phyloP scores from a whole-genome alignment of 371 early-diverging fungal genomes.

The Zychaea mexicana region DNA sequence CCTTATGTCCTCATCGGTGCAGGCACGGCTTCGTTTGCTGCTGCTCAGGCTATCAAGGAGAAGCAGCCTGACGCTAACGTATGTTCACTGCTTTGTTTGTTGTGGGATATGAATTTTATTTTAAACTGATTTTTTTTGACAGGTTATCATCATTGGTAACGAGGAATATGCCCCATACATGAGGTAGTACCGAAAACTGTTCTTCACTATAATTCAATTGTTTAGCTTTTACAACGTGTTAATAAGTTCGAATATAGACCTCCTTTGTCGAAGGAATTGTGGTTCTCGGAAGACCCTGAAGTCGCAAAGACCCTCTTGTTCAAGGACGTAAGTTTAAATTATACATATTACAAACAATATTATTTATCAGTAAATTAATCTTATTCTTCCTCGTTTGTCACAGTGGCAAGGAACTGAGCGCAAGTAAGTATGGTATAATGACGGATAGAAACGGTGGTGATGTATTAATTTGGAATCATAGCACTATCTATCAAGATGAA shows the following conservation, averaged over 20 bases:
- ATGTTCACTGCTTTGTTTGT: neutral
- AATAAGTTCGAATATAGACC: slow-evolving; percentile 35
- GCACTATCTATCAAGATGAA: slow-evolving; percentile 40
- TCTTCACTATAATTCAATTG: too few species aligned
- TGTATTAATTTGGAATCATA: neutral
- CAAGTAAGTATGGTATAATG: slow-evolving; percentile 35
- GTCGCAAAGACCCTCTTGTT: slow-evolving; percentile 56
- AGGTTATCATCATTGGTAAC: slow-evolving; percentile 69
- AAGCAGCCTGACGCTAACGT: slow-evolving; percentile 70
- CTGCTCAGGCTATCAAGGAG: slow-evolving; percentile 71
- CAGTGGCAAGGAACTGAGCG: slow-evolving; percentile 72
- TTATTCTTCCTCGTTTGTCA: neutral
- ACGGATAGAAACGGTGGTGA: neutral
- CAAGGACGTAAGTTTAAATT: slow-evolving; percentile 53
- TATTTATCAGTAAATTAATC: too few species aligned
- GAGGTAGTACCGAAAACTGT: slow-evolving; percentile 44
- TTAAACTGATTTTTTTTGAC: slow-evolving; percentile 4
- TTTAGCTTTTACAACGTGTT: slow-evolving; percentile 7
- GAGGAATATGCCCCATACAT: slow-evolving; percentile 70
- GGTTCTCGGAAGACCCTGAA: slow-evolving; percentile 63
- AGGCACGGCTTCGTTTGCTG: slow-evolving; percentile 71
- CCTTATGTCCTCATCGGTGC: slow-evolving; percentile 65
- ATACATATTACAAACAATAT: too few species aligned
- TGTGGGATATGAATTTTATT: too few species aligned
- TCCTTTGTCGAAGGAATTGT: slow-evolving; percentile 77